Evolutionary conservation across 768 basidiomycete species (phyloP).

Genomic region (Boletus pseudopeckii): DNA sequence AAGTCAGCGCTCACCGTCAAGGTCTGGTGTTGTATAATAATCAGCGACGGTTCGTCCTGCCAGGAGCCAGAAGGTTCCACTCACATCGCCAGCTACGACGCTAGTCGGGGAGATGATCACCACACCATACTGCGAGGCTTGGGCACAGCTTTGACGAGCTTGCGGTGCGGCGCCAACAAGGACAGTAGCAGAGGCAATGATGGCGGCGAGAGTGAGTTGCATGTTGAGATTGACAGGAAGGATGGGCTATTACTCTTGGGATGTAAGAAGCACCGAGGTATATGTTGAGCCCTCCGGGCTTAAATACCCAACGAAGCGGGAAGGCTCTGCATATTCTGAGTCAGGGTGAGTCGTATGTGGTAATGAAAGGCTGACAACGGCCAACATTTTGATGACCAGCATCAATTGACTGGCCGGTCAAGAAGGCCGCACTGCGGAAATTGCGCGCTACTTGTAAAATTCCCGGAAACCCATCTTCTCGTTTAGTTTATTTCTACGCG

Average conservation of each 20-base stretch:
- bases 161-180: constrained; percentile 19
- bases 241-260: neutral
- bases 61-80: neutral
- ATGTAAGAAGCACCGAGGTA: neutral
- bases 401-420: neutral
- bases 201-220: constrained; percentile 13
- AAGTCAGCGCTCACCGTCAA: constrained; percentile 24
- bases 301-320: constrained; percentile 5
- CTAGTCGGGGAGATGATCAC: constrained; percentile 19
- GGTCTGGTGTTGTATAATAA: constrained; percentile 4
- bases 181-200: constrained; percentile 9
- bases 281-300: neutral
- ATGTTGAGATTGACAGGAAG: constrained; percentile 7
- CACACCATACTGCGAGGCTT: constrained; percentile 21
- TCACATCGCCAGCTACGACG: constrained; percentile 25
- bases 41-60: neutral
- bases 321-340: neutral
- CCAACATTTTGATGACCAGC: neutral
- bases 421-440: constrained; percentile 2
- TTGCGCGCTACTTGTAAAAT: neutral
- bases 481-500: neutral
- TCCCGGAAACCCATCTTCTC: neutral
- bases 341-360: neutral
- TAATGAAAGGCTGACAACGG: neutral
- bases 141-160: constrained; percentile 20